Percentiles rank a stretch among this genome's conserved stretches.
Conservation (phyloP, 179 eudicot species). For the Beta corolliflora region DNA sequence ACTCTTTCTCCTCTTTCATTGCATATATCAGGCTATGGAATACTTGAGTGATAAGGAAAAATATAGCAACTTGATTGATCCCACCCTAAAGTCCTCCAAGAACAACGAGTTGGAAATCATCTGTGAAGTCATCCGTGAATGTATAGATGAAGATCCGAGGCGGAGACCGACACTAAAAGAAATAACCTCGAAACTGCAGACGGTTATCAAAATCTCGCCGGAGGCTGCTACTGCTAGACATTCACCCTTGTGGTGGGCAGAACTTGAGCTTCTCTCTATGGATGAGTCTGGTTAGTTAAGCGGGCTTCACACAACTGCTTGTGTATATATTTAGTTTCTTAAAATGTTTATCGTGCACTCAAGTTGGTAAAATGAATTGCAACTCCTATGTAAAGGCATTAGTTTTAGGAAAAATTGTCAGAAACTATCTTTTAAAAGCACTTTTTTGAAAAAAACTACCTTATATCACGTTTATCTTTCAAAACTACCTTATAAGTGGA, state of each 20-base stretch:
- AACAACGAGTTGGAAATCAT: constrained; percentile 35
- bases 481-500: too few relatives aligned
- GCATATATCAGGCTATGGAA: constrained; percentile 33
- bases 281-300: constrained; percentile 24
- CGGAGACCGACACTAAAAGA: constrained; percentile 39
- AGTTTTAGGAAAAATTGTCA: too few relatives aligned
- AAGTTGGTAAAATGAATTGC: too few relatives aligned
- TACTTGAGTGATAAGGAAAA: constrained; percentile 37
- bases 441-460: too few relatives aligned
- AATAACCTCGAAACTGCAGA: constrained; percentile 33
- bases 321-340: not conserved
- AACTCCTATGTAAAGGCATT: too few relatives aligned
- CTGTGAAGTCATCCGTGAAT: constrained; percentile 39
- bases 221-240: constrained; percentile 47
- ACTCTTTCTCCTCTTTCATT: too few relatives aligned
- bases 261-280: constrained; percentile 50
- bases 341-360: too few relatives aligned
- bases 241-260: constrained; percentile 63
- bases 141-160: constrained; percentile 37
- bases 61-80: constrained; percentile 39
- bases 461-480: too few relatives aligned
- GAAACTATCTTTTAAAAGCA: too few relatives aligned
- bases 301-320: not conserved
- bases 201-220: constrained; percentile 39
- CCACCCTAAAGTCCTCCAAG: constrained; percentile 40